Conservation (phyloP, 495 filamentous ascomycete species). For the Venustampulla echinocandica region DNA sequence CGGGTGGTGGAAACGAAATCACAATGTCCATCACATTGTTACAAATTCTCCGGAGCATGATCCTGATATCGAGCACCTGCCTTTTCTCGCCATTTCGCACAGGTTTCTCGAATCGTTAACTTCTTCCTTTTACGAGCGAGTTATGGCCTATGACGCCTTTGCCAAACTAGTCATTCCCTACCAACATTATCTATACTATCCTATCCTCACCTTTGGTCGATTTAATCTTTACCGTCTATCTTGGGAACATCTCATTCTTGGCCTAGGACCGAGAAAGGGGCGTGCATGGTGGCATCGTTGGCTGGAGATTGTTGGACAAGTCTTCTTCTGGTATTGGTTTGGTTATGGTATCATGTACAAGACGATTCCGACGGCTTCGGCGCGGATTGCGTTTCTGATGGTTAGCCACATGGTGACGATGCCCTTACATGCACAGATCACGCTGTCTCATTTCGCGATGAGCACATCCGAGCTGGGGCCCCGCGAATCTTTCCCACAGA, state of each 20-base stretch:
- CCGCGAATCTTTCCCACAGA: conserved; percentile 87
- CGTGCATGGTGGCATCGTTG: conserved; percentile 84
- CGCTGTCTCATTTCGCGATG: conserved; percentile 95
- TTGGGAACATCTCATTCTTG: conserved; percentile 69
- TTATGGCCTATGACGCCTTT: conserved; percentile 75
- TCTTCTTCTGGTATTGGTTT: conserved; percentile 94
- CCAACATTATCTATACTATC: conserved; percentile 81
- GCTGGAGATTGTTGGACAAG: conserved; percentile 70
- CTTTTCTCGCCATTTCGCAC: conserved; percentile 89
- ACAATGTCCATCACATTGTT: conserved; percentile 97
- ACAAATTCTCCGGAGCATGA: conserved; percentile 97
- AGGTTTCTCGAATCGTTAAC: conserved; percentile 67
- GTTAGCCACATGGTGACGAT: conserved; percentile 82
- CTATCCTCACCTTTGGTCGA: conserved; percentile 75
- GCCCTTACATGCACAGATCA: conserved; percentile 91
- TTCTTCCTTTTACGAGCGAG: conserved; percentile 81
- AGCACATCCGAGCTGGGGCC: conserved; percentile 82
- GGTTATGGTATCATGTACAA: conserved; percentile 78
- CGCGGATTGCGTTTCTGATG: conserved; percentile 67
- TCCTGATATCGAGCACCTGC: conserved; percentile 94
- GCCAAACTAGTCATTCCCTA: conserved; percentile 64
- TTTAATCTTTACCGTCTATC: conserved; percentile 86
- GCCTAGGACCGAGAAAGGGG: conserved; percentile 72
- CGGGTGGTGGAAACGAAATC: conserved; percentile 95
- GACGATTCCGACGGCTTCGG: conserved; percentile 59